A percentile compares a stretch with the other conserved stretches of the same genome.
Evolutionary conservation across 2,329 filamentous ascomycete species (phyloP).

Genomic region (Claviceps africana): DNA sequence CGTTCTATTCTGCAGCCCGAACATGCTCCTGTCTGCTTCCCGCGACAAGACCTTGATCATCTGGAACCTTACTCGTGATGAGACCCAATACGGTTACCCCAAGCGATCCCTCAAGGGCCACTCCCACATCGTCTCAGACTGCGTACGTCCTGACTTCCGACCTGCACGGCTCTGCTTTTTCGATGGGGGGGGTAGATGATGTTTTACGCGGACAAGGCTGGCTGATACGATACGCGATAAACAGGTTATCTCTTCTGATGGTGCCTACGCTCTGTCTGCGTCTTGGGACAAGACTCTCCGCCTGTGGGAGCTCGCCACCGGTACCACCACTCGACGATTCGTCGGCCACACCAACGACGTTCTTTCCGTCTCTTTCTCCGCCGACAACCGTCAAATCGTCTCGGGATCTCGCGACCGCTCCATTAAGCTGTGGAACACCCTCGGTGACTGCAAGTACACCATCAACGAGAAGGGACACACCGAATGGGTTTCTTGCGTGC

Average conservation of each 20-base stretch:
- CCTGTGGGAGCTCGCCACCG: conserved; percentile 96
- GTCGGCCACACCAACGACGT: conserved; percentile 99
- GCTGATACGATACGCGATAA: conserved; percentile 12
- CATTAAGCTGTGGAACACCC: conserved; percentile 99
- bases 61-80: conserved; percentile 99
- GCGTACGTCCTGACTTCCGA: conserved; percentile 51
- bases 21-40: conserved; percentile 96
- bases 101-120: conserved; percentile 98
- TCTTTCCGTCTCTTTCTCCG: conserved; percentile 98
- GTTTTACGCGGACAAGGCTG: conserved; percentile 5
- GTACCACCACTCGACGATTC: conserved; percentile 94
- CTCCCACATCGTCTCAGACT: conserved; percentile 99
- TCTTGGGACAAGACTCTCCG: conserved; percentile 99
- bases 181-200: background rate
- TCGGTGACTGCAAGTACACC: conserved; percentile 99
- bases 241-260: conserved; percentile 97
- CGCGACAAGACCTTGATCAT: conserved; percentile 99
- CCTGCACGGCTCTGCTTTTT: background rate
- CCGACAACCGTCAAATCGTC: conserved; percentile 99
- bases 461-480: conserved; percentile 99
- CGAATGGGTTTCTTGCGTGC: conserved; percentile 98
- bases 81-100: conserved; percentile 95
- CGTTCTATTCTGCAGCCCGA: conserved; percentile 49
- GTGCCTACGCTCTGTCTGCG: conserved; percentile 94
- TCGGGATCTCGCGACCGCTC: conserved; percentile 95